These are phyloP conservation scores for Alloteropsis semialata DNA, from an alignment of 176 grass and related monocot species.

Conservation along the genomic window DNA sequence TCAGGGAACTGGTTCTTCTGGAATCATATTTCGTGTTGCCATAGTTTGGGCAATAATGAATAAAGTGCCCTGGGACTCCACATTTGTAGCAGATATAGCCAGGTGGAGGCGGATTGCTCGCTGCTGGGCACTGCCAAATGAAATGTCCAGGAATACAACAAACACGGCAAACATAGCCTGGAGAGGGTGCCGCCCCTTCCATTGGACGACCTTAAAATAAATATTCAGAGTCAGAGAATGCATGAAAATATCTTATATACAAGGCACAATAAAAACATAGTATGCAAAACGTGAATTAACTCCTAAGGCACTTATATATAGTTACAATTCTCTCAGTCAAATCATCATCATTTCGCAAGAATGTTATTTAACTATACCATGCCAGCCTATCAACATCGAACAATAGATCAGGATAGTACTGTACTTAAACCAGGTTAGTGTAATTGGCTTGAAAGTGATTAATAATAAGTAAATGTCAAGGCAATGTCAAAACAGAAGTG, in stretches of 20 bases:
- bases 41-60: slow-evolving; percentile 41
- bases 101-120: slow-evolving; percentile 7
- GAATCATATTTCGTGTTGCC: slow-evolving; percentile 21
- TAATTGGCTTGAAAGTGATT: background rate
- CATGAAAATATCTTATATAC: background rate
- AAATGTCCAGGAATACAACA: slow-evolving; percentile 34
- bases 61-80: slow-evolving; percentile 37
- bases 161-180: slow-evolving; percentile 28
- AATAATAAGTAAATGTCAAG: background rate
- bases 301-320: background rate
- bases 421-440: background rate
- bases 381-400: background rate
- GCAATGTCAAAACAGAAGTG: background rate
- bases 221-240: background rate
- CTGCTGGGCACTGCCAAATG: slow-evolving; percentile 6
- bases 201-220: slow-evolving; percentile 2
- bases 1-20: slow-evolving; percentile 15
- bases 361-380: background rate
- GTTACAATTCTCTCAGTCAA: background rate
- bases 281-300: background rate
- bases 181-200: slow-evolving; percentile 15
- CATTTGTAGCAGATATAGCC: slow-evolving; percentile 43
- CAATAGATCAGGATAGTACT: background rate
- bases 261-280: background rate
- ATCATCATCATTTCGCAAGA: background rate